These are phyloP conservation scores for Penicillium robsamsonii DNA, from an alignment of 495 filamentous ascomycete species.

Conservation along the genomic window DNA sequence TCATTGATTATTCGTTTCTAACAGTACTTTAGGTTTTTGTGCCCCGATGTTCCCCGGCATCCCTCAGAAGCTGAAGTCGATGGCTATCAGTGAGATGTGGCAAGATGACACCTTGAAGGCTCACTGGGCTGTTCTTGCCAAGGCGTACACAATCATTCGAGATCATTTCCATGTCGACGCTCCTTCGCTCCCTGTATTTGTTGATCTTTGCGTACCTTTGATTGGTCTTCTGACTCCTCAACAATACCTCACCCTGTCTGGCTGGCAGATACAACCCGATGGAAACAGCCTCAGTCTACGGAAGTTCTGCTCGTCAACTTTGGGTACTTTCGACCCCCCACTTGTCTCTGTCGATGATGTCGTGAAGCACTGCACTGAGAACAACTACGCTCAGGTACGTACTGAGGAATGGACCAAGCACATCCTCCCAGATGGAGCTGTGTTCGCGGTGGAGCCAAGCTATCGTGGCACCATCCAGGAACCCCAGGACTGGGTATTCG, in stretches of 20 bases:
- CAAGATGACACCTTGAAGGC: conserved; percentile 41
- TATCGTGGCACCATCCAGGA: not conserved
- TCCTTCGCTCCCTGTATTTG: not conserved
- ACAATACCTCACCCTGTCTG: conserved; percentile 39
- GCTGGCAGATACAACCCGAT: conserved; percentile 27
- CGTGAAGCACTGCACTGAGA: not conserved
- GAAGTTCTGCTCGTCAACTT: not conserved
- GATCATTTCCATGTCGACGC: conserved; percentile 41
- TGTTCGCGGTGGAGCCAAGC: not conserved
- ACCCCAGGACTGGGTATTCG: not conserved
- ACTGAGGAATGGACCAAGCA: not conserved
- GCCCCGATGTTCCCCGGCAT: conserved; percentile 35
- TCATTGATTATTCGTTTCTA: conserved; percentile 7
- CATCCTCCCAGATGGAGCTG: not conserved
- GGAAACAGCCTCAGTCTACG: not conserved
- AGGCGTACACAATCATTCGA: conserved; percentile 50
- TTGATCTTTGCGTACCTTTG: not conserved
- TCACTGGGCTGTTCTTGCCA: conserved; percentile 49
- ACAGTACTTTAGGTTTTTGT: conserved; percentile 37
- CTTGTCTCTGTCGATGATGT: not conserved
- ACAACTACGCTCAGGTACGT: not conserved
- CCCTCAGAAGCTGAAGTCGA: conserved; percentile 46
- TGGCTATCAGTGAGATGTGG: conserved; percentile 43
- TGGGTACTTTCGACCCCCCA: not conserved
- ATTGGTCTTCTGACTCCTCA: conserved; percentile 34